Evolutionary conservation across 2,329 filamentous ascomycete genomes (phyloP).

Genomic region (Arthrocladium fulminans): DNA sequence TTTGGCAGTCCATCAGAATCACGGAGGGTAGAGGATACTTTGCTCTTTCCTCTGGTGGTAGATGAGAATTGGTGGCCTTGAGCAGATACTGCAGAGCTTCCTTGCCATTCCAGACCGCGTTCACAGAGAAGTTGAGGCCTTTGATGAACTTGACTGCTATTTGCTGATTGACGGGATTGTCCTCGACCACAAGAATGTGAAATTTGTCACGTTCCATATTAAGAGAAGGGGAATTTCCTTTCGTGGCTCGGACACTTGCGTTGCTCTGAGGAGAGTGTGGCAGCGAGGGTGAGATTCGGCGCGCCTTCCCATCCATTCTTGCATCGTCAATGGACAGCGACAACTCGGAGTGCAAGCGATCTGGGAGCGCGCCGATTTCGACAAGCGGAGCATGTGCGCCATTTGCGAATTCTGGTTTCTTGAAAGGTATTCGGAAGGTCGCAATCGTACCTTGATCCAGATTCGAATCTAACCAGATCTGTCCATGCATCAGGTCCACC

Average conservation of each 20-base stretch:
- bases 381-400: constrained; percentile 45
- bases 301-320: constrained; percentile 7
- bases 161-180: constrained; percentile 67
- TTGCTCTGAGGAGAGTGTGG: constrained; percentile 18
- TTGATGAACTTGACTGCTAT: constrained; percentile 67
- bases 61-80: constrained; percentile 34
- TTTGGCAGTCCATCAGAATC: constrained; percentile 71
- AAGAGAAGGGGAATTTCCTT: constrained; percentile 29
- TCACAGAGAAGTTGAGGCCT: constrained; percentile 63
- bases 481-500: constrained; percentile 68
- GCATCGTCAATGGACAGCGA: constrained; percentile 28
- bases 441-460: constrained; percentile 63
- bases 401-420: constrained; percentile 50
- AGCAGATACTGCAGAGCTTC: constrained; percentile 66
- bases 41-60: constrained; percentile 30
- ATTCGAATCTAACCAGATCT: constrained; percentile 61
- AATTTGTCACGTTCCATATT: constrained; percentile 52
- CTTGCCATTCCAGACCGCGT: constrained; percentile 67
- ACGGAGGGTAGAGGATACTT: constrained; percentile 56
- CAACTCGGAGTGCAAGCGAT: constrained; percentile 34
- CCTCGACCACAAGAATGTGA: constrained; percentile 70
- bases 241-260: constrained; percentile 24
- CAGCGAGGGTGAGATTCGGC: constrained; percentile 5
- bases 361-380: constrained; percentile 46
- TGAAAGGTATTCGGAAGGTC: constrained; percentile 68